Evolutionary conservation across 2,329 filamentous ascomycete genomes (phyloP).

Genomic region (Aspergillus novoparasiticus): DNA sequence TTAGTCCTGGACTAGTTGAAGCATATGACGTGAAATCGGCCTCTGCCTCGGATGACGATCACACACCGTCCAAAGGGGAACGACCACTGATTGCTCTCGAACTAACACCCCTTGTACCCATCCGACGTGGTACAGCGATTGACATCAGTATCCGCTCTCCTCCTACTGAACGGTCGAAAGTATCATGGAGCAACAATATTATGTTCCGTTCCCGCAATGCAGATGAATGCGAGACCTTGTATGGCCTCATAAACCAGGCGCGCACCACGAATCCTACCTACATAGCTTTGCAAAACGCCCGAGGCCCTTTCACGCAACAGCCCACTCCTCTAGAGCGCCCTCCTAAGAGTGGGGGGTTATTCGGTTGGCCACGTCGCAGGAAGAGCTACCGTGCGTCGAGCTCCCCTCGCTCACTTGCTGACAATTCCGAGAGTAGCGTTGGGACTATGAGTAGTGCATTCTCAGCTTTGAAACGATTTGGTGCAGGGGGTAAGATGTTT

Average conservation of each 20-base stretch:
- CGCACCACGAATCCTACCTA: conserved; percentile 93
- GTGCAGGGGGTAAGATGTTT: conserved; percentile 72
- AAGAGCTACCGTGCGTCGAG: conserved; percentile 61
- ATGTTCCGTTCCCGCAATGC: conserved; percentile 82
- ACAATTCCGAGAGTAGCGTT: conserved; percentile 73
- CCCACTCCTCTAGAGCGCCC: conserved; percentile 53
- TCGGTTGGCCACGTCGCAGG: conserved; percentile 55
- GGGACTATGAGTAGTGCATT: conserved; percentile 79
- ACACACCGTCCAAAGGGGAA: conserved; percentile 22
- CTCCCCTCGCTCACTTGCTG: conserved; percentile 56
- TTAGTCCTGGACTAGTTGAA: conserved; percentile 67
- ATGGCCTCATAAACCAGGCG: conserved; percentile 82
- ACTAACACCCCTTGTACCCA: conserved; percentile 85
- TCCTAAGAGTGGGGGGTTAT: conserved; percentile 44
- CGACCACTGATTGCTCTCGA: conserved; percentile 71
- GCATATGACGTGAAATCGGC: conserved; percentile 60
- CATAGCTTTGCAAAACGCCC: conserved; percentile 73
- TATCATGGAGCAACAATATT: conserved; percentile 74
- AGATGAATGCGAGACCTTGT: conserved; percentile 78
- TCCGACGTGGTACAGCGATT: conserved; percentile 86
- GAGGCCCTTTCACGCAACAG: conserved; percentile 60
- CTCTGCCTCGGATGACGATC: conserved; percentile 22
- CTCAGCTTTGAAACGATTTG: conserved; percentile 73
- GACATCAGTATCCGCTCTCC: conserved; percentile 94
- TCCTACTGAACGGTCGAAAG: conserved; percentile 70